Base-by-base conservation (phyloP, 2,329 filamentous ascomycete genomes). In the Orbilia javanica region DNA sequence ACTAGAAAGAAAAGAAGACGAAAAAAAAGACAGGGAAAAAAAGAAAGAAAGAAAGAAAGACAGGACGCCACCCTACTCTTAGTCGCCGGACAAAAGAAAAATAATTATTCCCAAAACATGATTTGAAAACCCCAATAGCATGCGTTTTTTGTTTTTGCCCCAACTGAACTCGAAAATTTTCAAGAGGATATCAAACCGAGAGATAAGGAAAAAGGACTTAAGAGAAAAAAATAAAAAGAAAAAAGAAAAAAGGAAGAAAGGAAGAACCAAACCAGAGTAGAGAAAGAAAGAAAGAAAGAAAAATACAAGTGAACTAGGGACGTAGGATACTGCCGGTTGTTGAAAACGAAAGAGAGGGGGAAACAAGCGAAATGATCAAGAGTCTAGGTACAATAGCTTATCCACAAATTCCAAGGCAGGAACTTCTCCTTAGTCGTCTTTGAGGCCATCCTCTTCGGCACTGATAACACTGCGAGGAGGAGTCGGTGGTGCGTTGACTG, bases 401-500 rank as follows among this genome's bases (percentile, higher is more conserved):
- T 22, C 36, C 29, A 6, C 39, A 68, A 42, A n/a, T n/a, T 50
- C 62, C 29, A 53, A 66, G 36, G 39, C 39, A 52, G 62, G 46
- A 29, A 10, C 34, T 31, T 36, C 52, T 39, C 25, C 71, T 11
- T 69, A 46, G 11, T 75, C 60, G 42, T 29, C 11, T 20, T 74
- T 68, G 29, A 52, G 29, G 29, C n/a, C 55, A n/a, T 77, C 66
- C 20, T 77, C 72, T 29, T 70, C 72, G n/a, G 65, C 57, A 34
- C 72, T 70, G 34, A 77, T 50, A 10, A 70, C 66, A 18, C 65
- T 70, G 6, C 42, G 72, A 48, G 72, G 72, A 46, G 72, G 72
- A 4, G 72, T 77, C 22, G 72, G 72, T 39, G 72, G 72, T 31
- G 70, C 70, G n/a, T 74, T 74, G 22, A 67, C 65, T 42, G 62